Percentiles rank a stretch among this genome's conserved stretches.
Evolutionary conservation across 1,139 yeast species (phyloP).

Genomic region (Geotrichum reessii): DNA sequence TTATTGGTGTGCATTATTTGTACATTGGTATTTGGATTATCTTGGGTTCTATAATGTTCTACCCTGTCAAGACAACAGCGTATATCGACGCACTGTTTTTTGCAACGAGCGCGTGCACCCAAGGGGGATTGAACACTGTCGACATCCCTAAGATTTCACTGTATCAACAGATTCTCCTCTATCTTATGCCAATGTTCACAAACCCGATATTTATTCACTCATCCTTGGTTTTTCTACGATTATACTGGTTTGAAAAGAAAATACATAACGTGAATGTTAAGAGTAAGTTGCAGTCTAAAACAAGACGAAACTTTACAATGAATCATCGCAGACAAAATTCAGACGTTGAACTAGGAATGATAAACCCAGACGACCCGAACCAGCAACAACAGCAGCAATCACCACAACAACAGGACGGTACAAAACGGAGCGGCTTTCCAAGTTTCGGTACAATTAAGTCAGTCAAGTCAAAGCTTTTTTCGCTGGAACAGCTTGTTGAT

Average conservation of each 20-base stretch:
- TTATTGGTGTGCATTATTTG: conserved; percentile 16
- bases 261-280: conserved; percentile 74
- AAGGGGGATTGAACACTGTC: conserved; percentile 84
- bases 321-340: not conserved
- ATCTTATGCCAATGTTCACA: conserved; percentile 49
- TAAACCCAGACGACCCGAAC: not conserved
- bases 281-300: conserved; percentile 61
- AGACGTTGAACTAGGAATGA: not conserved
- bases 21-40: conserved; percentile 31
- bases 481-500: conserved; percentile 2
- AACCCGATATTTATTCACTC: conserved; percentile 91
- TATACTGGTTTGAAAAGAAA: conserved; percentile 61
- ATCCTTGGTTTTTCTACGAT: conserved; percentile 14
- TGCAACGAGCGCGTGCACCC: conserved; percentile 73
- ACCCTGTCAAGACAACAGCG: conserved; percentile 56
- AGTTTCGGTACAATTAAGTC: not conserved
- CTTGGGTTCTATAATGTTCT: conserved; percentile 64
- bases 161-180: conserved; percentile 67
- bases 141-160: conserved; percentile 55
- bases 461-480: not conserved
- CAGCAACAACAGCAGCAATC: not conserved
- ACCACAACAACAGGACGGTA: not conserved
- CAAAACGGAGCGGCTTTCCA: not conserved
- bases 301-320: conserved; percentile 7
- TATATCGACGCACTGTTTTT: conserved; percentile 80